These are phyloP conservation scores for Citrus glauca DNA, from an alignment of 345 rosid genomes.

Conservation along the genomic window DNA sequence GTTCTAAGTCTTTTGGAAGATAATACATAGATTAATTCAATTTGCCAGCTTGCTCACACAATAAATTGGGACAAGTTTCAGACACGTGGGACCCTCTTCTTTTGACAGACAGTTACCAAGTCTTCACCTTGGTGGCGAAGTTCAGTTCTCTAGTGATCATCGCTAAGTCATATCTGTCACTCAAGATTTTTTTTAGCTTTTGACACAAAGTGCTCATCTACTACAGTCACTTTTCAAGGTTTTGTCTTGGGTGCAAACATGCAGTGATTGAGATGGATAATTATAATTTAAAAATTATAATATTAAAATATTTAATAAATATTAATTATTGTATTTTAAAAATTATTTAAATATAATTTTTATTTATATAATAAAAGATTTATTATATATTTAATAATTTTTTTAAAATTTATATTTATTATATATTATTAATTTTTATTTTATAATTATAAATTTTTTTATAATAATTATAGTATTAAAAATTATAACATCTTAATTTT, in stretches of 20 bases:
- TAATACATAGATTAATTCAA: neutral
- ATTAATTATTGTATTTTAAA: no score
- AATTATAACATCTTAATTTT: no score
- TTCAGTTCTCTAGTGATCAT: neutral
- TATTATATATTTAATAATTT: no score
- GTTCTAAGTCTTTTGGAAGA: constrained; percentile 6
- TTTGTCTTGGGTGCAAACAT: neutral
- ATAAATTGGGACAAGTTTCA: neutral
- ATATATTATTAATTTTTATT: no score
- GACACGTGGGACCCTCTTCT: neutral
- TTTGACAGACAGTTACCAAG: neutral
- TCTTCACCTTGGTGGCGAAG: neutral
- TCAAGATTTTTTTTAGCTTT: neutral
- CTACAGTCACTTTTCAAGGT: neutral
- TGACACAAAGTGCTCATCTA: neutral
- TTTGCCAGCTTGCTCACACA: neutral
- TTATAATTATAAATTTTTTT: no score
- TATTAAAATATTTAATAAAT: no score
- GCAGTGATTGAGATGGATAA: no score
- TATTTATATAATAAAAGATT: no score
- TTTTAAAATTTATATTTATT: no score
- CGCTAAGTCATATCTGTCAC: neutral
- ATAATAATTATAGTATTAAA: no score
- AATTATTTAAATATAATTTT: no score
- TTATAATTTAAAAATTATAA: no score